Evolutionary conservation across 1,139 yeast species (phyloP), one percentile per base, ranked within the genome.

Genomic region (Saccharomyces hybrid): DNA sequence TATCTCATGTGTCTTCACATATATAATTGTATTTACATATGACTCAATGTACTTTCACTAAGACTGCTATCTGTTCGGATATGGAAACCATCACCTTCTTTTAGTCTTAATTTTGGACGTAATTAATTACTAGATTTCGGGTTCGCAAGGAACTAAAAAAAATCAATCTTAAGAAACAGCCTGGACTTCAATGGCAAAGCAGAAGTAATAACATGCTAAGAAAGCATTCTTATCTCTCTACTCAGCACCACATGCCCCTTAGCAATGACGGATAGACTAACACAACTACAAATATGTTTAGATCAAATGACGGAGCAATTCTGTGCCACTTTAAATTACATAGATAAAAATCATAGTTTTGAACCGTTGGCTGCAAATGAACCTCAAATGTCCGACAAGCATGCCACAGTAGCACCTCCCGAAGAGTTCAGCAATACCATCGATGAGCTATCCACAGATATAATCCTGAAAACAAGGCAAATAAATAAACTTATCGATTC

Each of bases 221-320:
- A 38, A 38, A 38, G 6, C 0, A 16, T 38, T 38, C 42, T 8
- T 20, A 20, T 1, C 42, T 0, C 13, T 16, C 11, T 3, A 38
- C 11, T 1, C 25, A 38, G 13, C 23, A 38, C 13, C 23, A 38
- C 23, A 38, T 38, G 42, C 23, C 42, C 13, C 25, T 38, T 38
- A 38, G 42, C 25, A 14, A 68, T 68, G 71, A 78, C 96, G 0
- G 99, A 93, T 72, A 76, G 98, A 65, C 76, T 93, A 42, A 90
- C 98, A 1, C 99, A 93, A 69, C 79, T 93, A 38, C 99, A 93
- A 68, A 80, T 88, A 49, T 90, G 98, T 63, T 75, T 93, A 50
- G 99, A 93, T 71, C 97, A 87, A 75, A 81, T 93, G 56, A 83
- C 89, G 55, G 96, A 88, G 61, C 97, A 91, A 73, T 88, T 90